Percentiles rank a stretch among this genome's conserved stretches.
phyloP scores from a whole-genome alignment of 208 protist genomes.

The Naegleria gruberi region DNA sequence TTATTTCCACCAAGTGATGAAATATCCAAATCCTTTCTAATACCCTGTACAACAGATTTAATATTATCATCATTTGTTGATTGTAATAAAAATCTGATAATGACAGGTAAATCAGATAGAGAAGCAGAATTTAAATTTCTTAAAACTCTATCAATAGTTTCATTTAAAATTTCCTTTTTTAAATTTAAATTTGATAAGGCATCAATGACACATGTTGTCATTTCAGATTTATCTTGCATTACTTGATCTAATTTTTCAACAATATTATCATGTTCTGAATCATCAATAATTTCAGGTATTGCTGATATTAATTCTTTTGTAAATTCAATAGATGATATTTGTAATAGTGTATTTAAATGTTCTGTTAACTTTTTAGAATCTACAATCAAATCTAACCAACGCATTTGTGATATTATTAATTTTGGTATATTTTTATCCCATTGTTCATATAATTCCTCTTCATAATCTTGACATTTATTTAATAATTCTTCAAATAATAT shows the following conservation, averaged over 20 bases:
- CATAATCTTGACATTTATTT: background rate
- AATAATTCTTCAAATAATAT: background rate
- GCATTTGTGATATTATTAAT: conserved; percentile 9
- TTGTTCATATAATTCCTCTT: background rate
- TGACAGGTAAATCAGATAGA: background rate
- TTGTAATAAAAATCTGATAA: background rate
- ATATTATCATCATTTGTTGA: background rate
- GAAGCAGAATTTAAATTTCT: background rate
- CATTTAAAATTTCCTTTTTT: background rate
- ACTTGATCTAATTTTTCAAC: background rate
- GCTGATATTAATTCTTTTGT: conserved; percentile 7
- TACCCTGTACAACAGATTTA: background rate
- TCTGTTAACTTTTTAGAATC: background rate
- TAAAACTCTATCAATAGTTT: background rate
- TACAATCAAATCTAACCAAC: background rate
- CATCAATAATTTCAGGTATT: conserved; percentile 21
- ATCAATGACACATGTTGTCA: background rate
- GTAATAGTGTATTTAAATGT: background rate
- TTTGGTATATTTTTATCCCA: conserved; percentile 5
- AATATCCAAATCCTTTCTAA: background rate
- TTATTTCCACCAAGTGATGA: background rate
- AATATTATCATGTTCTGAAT: background rate
- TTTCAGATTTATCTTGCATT: background rate
- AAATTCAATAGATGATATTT: background rate
- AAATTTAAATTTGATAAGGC: conserved; percentile 15